Base-by-base conservation (phyloP, 306 rosid species). In the Fragaria iinumae region DNA sequence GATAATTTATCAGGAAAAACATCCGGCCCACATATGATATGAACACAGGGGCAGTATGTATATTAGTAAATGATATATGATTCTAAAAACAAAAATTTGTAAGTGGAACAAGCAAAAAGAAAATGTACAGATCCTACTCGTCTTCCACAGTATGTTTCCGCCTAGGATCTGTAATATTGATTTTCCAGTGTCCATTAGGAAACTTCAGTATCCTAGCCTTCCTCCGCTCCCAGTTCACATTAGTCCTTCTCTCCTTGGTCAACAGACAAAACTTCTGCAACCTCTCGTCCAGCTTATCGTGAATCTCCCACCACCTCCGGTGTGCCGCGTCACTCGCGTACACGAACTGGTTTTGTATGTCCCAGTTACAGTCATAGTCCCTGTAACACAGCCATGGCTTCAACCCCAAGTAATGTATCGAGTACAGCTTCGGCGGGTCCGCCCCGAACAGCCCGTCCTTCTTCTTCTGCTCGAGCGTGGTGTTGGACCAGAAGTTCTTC, bases 271-370 rank as follows among this genome's bases (percentile, higher is more conserved):
- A 78, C 10, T 65, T 36, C 78, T 89, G 91, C 87, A 95, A 76
- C 69, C 23, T 68, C 45, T 48, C 34, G 6, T 90, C 87, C 93
- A 95, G 87, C 27, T 27, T 78, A 32, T 95, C 98, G 32, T 92
- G 85, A 0, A 95, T 27, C 62, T 68, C 86, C 98, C 98, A 95
- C 98, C 98, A 95, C 70, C 88, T 80, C 60, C 16, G 65, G 47
- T 95, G 98, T 2, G 98, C 98, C 73, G 88, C 96, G 76, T 95
- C 97, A 44, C 97, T 92, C 3, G 98, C 98, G 67, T 95, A 95
- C 1, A 95, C 97, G 9, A 81, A 82, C 18, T 90, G 93, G 36
- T 88, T 90, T 27, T 43, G 76, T 11, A 83, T 75, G 48, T 92
- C 91, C 97, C 97, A 95, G 20, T 95, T 95, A 52, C 98, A 95